phyloP scores from a whole-genome alignment of 768 basidiomycete species.

The Podaxis sp. region DNA sequence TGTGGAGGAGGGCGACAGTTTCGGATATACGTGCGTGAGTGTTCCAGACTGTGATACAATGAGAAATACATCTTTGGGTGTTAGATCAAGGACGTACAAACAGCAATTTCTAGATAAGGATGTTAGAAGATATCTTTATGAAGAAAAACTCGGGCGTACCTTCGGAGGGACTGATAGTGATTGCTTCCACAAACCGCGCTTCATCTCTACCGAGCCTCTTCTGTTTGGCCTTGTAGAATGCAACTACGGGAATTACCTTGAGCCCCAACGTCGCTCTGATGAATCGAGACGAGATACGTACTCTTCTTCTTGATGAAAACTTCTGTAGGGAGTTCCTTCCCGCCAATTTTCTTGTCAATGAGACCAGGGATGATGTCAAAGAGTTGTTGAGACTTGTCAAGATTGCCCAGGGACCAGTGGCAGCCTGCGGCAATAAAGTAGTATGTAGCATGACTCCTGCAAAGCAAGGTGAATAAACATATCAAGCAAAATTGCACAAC shows the following conservation, averaged over 20 bases:
- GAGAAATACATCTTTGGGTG: not conserved
- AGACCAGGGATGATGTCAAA: constrained; percentile 60
- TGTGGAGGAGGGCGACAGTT: constrained; percentile 54
- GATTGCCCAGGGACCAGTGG: constrained; percentile 53
- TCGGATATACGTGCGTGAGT: constrained; percentile 60
- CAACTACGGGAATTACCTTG: constrained; percentile 40
- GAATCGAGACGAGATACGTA: constrained; percentile 28
- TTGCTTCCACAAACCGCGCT: constrained; percentile 46
- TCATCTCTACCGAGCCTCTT: constrained; percentile 50
- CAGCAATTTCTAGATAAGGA: constrained; percentile 52
- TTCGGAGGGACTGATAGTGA: constrained; percentile 70
- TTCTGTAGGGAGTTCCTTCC: constrained; percentile 74
- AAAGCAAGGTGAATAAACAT: not conserved
- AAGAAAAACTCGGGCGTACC: constrained; percentile 38
- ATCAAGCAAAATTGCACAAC: constrained; percentile 15
- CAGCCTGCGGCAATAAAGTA: constrained; percentile 80
- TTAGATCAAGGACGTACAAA: constrained; percentile 49
- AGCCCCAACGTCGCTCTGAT: not conserved
- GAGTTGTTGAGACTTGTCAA: constrained; percentile 56
- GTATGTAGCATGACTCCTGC: constrained; percentile 78
- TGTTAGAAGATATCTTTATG: not conserved
- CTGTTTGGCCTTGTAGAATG: constrained; percentile 74
- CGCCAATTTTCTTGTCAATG: constrained; percentile 59
- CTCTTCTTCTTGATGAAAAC: constrained; percentile 76
- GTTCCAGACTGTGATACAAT: constrained; percentile 66